Conservation (phyloP, 2,329 filamentous ascomycete species). For the Trichoderma atrobrunneum region DNA sequence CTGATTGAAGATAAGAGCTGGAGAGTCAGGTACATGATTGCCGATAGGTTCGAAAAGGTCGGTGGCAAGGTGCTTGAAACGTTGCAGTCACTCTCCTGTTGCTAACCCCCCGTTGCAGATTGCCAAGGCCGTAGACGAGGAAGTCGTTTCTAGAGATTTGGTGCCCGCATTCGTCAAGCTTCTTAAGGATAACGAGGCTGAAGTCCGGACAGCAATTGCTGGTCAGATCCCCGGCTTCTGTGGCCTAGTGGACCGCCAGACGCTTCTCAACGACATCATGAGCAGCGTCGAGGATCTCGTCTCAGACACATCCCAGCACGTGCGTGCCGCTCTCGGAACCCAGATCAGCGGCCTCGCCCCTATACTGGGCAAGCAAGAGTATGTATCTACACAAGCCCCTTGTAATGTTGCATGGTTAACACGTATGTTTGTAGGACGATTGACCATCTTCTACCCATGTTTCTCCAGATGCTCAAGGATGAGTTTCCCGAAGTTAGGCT, state of each 20-base stretch:
- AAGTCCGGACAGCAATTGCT: conserved; percentile 94
- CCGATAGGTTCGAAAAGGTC: conserved; percentile 96
- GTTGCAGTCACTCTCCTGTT: not conserved
- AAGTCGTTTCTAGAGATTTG: conserved; percentile 89
- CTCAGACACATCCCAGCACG: conserved; percentile 93
- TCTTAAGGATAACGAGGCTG: conserved; percentile 94
- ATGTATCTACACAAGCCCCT: conserved; percentile 36
- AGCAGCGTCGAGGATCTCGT: conserved; percentile 93
- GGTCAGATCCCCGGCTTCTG: conserved; percentile 99
- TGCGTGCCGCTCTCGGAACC: conserved; percentile 89
- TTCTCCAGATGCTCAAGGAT: conserved; percentile 98
- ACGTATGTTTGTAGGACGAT: conserved; percentile 65
- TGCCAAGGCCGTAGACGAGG: conserved; percentile 96
- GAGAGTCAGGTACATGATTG: conserved; percentile 99
- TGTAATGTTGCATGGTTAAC: not conserved
- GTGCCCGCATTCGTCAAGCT: conserved; percentile 97
- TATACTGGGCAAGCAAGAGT: conserved; percentile 97
- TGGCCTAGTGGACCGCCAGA: conserved; percentile 78
- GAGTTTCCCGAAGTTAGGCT: conserved; percentile 97
- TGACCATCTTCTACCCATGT: conserved; percentile 95
- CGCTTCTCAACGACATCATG: conserved; percentile 94
- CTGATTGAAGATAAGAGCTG: conserved; percentile 99
- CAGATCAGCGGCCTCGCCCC: conserved; percentile 96
- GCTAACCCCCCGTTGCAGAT: conserved; percentile 56
- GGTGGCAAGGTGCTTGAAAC: not conserved